These are phyloP conservation scores for Populus hybrid DNA, from an alignment of 441 rosid genomes.

Conservation along the genomic window DNA sequence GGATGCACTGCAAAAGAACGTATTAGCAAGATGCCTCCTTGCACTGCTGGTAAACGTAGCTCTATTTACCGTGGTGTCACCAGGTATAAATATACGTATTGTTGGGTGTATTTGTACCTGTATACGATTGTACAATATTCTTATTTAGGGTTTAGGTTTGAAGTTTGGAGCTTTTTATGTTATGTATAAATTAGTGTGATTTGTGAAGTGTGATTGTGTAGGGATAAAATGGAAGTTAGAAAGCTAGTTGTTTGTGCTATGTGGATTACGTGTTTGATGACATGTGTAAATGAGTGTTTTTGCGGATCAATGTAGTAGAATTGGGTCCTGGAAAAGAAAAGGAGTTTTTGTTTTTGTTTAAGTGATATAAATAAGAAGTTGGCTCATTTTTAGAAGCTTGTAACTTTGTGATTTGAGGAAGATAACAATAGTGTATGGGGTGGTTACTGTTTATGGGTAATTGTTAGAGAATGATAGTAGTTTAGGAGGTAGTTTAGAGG, in stretches of 20 bases:
- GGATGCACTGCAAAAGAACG: slow-evolving; percentile 97
- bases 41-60: slow-evolving; percentile 69
- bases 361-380: not conserved
- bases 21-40: slow-evolving; percentile 95
- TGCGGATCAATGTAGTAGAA: not conserved
- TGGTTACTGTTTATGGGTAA: too few species aligned
- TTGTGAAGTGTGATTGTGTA: not conserved
- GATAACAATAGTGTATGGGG: not conserved
- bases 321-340: not conserved
- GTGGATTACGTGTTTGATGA: not conserved
- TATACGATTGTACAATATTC: not conserved
- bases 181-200: not conserved
- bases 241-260: not conserved
- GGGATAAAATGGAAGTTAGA: not conserved
- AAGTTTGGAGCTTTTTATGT: not conserved
- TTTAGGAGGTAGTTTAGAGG: not conserved
- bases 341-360: not conserved
- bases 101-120: not conserved
- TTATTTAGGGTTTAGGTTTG: not conserved
- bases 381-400: not conserved
- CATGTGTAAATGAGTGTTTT: not conserved
- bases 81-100: slow-evolving; percentile 31
- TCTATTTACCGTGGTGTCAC: slow-evolving; percentile 96
- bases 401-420: not conserved
- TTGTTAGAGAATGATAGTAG: not conserved